phyloP scores from a whole-genome alignment of 2,329 filamentous ascomycete species.

The Tricladium varicosporioides region DNA sequence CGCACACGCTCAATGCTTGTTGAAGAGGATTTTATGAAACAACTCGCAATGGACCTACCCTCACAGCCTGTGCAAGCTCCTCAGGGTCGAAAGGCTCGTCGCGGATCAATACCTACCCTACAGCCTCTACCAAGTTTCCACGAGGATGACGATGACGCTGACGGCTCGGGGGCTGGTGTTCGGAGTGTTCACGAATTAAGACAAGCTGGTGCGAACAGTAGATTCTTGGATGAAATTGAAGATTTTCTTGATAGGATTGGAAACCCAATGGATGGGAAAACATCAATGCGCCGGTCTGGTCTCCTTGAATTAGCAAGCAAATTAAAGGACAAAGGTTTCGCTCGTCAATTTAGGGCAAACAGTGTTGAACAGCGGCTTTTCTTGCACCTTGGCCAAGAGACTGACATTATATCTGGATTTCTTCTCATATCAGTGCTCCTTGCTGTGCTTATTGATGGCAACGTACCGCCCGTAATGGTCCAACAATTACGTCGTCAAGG shows the following conservation, averaged over 20 bases:
- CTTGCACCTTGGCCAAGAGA: slow-evolving; percentile 55
- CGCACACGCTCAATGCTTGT: slow-evolving; percentile 35
- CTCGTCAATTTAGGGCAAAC: slow-evolving; percentile 70
- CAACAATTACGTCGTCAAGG: slow-evolving; percentile 56
- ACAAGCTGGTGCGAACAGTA: slow-evolving; percentile 64
- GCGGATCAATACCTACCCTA: slow-evolving; percentile 29
- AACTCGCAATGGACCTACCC: slow-evolving; percentile 31
- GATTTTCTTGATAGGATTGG: slow-evolving; percentile 62
- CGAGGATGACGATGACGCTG: slow-evolving; percentile 30
- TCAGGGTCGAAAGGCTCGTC: slow-evolving; percentile 20
- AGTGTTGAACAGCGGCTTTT: slow-evolving; percentile 69
- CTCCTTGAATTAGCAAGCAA: slow-evolving; percentile 59
- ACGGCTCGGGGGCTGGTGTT: slow-evolving; percentile 43
- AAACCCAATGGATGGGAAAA: slow-evolving; percentile 43
- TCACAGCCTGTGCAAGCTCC: slow-evolving; percentile 15
- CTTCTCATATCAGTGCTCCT: slow-evolving; percentile 62
- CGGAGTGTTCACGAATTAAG: slow-evolving; percentile 64
- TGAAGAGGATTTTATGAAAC: slow-evolving; percentile 32
- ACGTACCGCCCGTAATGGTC: slow-evolving; percentile 56
- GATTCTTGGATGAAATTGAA: slow-evolving; percentile 64
- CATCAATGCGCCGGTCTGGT: slow-evolving; percentile 55
- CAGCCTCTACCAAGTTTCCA: slow-evolving; percentile 29
- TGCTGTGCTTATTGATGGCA: slow-evolving; percentile 59
- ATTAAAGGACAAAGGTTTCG: slow-evolving; percentile 60
- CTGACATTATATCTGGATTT: slow-evolving; percentile 62